Evolutionary conservation across 768 basidiomycete species (phyloP).

Genomic region (Tremella fuciformis): DNA sequence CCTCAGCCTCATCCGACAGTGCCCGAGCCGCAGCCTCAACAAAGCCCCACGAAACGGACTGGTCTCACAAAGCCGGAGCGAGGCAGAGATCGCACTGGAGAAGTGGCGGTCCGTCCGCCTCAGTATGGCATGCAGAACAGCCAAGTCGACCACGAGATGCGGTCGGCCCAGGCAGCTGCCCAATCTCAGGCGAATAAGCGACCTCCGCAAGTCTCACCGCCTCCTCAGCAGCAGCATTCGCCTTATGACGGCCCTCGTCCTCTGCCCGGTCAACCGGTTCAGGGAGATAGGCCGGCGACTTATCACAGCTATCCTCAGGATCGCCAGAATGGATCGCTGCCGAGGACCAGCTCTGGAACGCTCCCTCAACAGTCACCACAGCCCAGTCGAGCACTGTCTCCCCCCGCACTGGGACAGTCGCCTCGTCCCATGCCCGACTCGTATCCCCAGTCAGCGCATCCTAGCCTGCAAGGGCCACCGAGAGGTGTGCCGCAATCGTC

Average conservation of each 20-base stretch:
- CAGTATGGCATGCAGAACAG: constrained; percentile 93
- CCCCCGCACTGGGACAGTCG: constrained; percentile 6
- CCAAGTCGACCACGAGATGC: constrained; percentile 77
- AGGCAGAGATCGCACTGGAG: constrained; percentile 74
- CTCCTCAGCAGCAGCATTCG: constrained; percentile 11
- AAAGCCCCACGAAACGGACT: constrained; percentile 41
- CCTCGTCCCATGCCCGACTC: no score
- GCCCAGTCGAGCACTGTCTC: constrained; percentile 5
- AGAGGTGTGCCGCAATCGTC: constrained; percentile 39
- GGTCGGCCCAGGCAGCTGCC: not conserved
- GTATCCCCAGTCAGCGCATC: not conserved
- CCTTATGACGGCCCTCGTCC: constrained; percentile 7
- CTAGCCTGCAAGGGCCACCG: constrained; percentile 22
- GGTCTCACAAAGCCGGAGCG: constrained; percentile 59
- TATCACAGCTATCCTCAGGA: constrained; percentile 1
- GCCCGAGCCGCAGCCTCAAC: constrained; percentile 4
- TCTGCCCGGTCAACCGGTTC: no score
- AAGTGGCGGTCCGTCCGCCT: constrained; percentile 81
- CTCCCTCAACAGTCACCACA: no score
- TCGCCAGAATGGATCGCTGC: not conserved
- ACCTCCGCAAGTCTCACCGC: constrained; percentile 5
- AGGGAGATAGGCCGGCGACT: no score
- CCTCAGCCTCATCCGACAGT: constrained; percentile 3
- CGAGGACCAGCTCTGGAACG: no score
- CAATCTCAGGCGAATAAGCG: not conserved